Conservation (phyloP, 352 stramenopile genomes). For the Phytophthora multivora region DNA sequence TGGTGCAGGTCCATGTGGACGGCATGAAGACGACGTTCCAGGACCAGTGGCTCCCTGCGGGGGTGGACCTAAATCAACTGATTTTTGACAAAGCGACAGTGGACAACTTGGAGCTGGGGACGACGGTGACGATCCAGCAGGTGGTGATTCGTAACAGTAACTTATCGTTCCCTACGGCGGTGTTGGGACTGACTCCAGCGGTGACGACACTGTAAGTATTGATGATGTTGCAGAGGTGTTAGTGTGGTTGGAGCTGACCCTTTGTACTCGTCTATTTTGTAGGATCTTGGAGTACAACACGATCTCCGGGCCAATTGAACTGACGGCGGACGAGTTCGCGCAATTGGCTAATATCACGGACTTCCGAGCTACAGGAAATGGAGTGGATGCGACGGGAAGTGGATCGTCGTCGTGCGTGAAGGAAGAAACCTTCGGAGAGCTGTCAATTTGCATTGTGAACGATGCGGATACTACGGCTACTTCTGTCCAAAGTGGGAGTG, state of each 20-base stretch:
- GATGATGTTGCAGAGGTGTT: background rate
- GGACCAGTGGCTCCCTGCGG: slow-evolving; percentile 40
- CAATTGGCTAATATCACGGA: slow-evolving; percentile 37
- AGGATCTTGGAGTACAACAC: slow-evolving; percentile 49
- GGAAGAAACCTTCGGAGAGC: slow-evolving; percentile 27
- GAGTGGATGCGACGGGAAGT: slow-evolving; percentile 17
- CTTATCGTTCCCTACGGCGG: slow-evolving; percentile 49
- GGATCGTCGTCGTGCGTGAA: slow-evolving; percentile 33
- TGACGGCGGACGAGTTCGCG: slow-evolving; percentile 37
- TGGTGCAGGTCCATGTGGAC: slow-evolving; percentile 41
- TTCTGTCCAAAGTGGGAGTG: slow-evolving; percentile 7
- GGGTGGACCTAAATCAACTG: slow-evolving; percentile 40
- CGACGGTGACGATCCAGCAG: slow-evolving; percentile 39
- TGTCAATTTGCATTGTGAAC: slow-evolving; percentile 41
- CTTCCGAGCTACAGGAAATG: slow-evolving; percentile 39
- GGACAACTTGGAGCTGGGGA: slow-evolving; percentile 38
- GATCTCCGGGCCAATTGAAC: slow-evolving; percentile 37
- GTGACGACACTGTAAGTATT: slow-evolving; percentile 38
- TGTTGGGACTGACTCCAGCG: slow-evolving; percentile 38
- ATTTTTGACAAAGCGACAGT: slow-evolving; percentile 50
- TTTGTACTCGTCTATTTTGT: background rate
- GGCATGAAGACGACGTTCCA: slow-evolving; percentile 51
- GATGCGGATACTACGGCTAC: slow-evolving; percentile 11
- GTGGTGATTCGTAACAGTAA: slow-evolving; percentile 50
- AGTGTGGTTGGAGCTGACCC: slow-evolving; percentile 3